Percentiles rank a stretch among this genome's conserved stretches.
Conservation (phyloP, 768 basidiomycete genomes). For the Calocybe indica region DNA sequence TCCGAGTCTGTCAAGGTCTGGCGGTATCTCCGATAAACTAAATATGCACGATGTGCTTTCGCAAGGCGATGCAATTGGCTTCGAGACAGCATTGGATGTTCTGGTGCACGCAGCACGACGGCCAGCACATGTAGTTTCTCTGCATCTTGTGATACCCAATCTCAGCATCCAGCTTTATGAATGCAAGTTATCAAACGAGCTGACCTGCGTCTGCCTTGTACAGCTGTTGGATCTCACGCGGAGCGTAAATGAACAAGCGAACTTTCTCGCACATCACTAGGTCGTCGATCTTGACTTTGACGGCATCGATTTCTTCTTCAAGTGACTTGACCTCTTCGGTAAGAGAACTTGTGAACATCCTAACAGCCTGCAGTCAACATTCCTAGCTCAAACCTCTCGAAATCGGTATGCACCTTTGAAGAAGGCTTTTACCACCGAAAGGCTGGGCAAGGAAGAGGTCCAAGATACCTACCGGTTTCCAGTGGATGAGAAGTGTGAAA, state of each 20-base stretch:
- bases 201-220: conserved; percentile 76
- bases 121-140: conserved; percentile 75
- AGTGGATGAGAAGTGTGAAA: not conserved
- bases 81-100: conserved; percentile 68
- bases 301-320: conserved; percentile 81
- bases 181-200: conserved; percentile 14
- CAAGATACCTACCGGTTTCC: conserved; percentile 49
- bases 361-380: conserved; percentile 17
- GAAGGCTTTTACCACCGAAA: conserved; percentile 87
- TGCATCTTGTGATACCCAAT: conserved; percentile 37
- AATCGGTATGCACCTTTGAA: conserved; percentile 60
- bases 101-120: conserved; percentile 72
- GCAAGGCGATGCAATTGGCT: conserved; percentile 79
- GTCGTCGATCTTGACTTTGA: conserved; percentile 87
- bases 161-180: not conserved
- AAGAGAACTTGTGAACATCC: conserved; percentile 94
- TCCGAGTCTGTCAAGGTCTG: conserved; percentile 73
- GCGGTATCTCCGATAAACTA: conserved; percentile 58
- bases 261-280: conserved; percentile 85
- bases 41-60: conserved; percentile 73
- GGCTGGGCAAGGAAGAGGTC: conserved; percentile 97
- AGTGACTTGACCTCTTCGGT: conserved; percentile 83
- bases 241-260: conserved; percentile 78
- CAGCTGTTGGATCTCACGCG: conserved; percentile 80
- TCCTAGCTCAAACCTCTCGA: too few relatives aligned